Base-by-base conservation (phyloP, 257 asterid species). In the Fraxinus excelsior region DNA sequence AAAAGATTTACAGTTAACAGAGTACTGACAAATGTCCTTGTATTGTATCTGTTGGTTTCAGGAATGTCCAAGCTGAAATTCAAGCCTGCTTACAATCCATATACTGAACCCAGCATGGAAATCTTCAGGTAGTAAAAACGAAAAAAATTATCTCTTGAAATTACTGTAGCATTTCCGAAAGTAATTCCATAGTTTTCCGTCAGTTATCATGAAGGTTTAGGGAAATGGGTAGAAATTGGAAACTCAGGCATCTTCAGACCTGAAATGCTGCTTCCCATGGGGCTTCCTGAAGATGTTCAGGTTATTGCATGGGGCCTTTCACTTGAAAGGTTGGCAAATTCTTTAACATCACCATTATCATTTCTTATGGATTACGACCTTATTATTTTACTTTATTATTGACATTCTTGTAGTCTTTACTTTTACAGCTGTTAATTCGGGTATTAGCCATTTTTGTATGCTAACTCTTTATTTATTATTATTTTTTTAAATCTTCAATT, bases 271-370 rank as follows among this genome's bases (percentile, higher is more conserved):
- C 97, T 70, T 35, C 99, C 99, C 1, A 95, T 95, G 99, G 97
- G 98, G 70, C 91, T 95, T 67, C 99, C 99, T 4, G 96, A 90
- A 86, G 99, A 95, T 80, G 98, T 91, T 51, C 96, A 87, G 81
- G 98, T 93, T 76, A 95, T 95, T 70, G 99, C 99, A 25, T 95
- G 99, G 99, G 99, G 99, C 62, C 98, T 95, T 82, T 95, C 99
- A 37, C 97, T 95, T 56, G 99, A 95, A 81, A 95, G 99, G 99
- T 92, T 84, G 76, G 67, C 51, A 9, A 25, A 71, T 7, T 44
- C 18, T 29, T 77, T 64, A 21, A 56, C 25, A 18, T n/a, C 8
- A 26, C 29, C 34, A 10, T 75, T 19, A 16, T 62, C 51, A 11
- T 16, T 49, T 76, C 4, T n/a, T 32, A 58, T 18, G 25, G 26